Evolutionary conservation across 768 basidiomycete genomes (phyloP).

Genomic region (Leccinum variicolor): DNA sequence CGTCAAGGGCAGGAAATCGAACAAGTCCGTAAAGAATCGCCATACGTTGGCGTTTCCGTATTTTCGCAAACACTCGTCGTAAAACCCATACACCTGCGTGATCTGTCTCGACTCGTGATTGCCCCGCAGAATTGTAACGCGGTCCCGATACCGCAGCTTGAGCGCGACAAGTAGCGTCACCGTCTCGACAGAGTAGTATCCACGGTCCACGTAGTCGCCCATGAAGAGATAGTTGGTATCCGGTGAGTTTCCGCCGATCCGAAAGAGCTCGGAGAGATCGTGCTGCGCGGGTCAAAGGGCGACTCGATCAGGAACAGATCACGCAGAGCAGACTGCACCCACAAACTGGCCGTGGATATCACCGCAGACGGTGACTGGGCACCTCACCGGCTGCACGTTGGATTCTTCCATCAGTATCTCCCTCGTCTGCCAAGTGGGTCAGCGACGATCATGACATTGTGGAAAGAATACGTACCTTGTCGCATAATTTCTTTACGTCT

Average conservation of each 20-base stretch:
- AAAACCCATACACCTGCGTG: conserved; percentile 99
- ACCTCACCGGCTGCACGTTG: conserved; percentile 97
- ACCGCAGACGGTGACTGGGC: conserved; percentile 98
- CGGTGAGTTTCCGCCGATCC: conserved; percentile 97
- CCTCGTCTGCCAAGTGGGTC: conserved; percentile 62
- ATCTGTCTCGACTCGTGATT: conserved; percentile 99
- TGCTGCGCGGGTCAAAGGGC: conserved; percentile 57
- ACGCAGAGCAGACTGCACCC: conserved; percentile 40
- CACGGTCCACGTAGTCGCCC: conserved; percentile 99
- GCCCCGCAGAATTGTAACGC: conserved; percentile 95
- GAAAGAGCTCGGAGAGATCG: conserved; percentile 97
- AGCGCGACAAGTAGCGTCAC: conserved; percentile 96
- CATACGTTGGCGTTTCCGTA: conserved; percentile 99
- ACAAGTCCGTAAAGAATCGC: conserved; percentile 98
- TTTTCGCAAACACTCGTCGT: conserved; percentile 99
- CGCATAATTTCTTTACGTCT: conserved; percentile 97
- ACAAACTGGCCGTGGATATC: conserved; percentile 99
- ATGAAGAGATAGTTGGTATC: conserved; percentile 99
- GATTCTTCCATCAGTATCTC: conserved; percentile 99
- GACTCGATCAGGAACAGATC: conserved; percentile 25
- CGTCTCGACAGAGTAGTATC: conserved; percentile 99
- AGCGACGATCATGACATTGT: conserved; percentile 12
- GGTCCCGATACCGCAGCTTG: conserved; percentile 96
- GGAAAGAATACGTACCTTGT: conserved; percentile 64
- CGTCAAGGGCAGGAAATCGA: conserved; percentile 95